Conservation (phyloP, 2,329 filamentous ascomycete species). For the Diaporthe capsici region DNA sequence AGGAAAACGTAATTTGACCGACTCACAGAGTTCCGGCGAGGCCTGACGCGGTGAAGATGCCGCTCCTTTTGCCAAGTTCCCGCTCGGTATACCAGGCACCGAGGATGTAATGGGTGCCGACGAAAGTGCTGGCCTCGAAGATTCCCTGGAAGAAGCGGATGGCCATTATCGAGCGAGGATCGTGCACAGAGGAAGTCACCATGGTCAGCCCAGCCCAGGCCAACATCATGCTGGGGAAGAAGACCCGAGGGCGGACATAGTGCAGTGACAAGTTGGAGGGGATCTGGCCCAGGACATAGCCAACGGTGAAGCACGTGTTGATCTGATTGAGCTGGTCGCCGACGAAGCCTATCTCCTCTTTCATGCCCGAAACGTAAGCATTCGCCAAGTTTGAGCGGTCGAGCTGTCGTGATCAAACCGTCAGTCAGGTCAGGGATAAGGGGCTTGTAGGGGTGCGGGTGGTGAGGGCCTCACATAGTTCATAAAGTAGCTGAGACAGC, state of each 20-base stretch:
- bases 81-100: conserved; percentile 72
- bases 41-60: conserved; percentile 72
- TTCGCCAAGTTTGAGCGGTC: conserved; percentile 67
- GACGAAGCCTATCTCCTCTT: conserved; percentile 63
- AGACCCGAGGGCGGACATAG: conserved; percentile 73
- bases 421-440: background rate
- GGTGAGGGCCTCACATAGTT: conserved; percentile 22
- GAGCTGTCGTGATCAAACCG: conserved; percentile 49
- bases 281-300: conserved; percentile 66
- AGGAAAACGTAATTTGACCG: background rate
- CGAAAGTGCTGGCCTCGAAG: conserved; percentile 69
- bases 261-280: conserved; percentile 74
- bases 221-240: conserved; percentile 75
- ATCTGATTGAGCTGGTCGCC: conserved; percentile 67
- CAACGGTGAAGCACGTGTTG: conserved; percentile 64
- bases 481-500: conserved; percentile 71
- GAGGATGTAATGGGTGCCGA: conserved; percentile 71
- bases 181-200: conserved; percentile 67
- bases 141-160: conserved; percentile 71
- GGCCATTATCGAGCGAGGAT: conserved; percentile 69
- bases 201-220: conserved; percentile 76
- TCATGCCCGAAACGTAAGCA: conserved; percentile 69
- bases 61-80: conserved; percentile 74
- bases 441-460: background rate
- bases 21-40: conserved; percentile 70